These are phyloP conservation scores for Anthracocystis walkeri DNA, from an alignment of 1,284 basidiomycete genomes.

Conservation along the genomic window DNA sequence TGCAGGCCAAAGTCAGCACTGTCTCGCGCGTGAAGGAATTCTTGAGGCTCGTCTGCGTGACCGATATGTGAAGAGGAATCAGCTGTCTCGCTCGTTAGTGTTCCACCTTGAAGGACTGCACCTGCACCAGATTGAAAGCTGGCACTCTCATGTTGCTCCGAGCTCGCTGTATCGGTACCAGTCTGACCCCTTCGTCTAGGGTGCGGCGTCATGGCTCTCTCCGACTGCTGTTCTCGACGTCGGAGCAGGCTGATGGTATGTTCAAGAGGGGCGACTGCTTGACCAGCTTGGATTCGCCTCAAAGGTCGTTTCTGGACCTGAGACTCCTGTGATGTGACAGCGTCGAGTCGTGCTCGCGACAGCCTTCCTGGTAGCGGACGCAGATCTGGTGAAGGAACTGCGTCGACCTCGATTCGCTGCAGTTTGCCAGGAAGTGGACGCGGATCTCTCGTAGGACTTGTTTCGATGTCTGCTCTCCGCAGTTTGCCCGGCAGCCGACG, in stretches of 20 bases:
- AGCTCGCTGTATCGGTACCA: background rate
- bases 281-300: background rate
- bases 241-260: background rate
- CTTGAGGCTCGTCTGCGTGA: background rate
- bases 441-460: too few relatives aligned
- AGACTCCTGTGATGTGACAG: background rate
- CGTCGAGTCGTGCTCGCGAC: background rate
- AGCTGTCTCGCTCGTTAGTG: background rate
- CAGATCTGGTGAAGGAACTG: background rate
- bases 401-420: background rate
- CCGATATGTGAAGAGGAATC: background rate
- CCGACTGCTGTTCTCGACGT: background rate
- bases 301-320: background rate
- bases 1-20: background rate
- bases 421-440: too few relatives aligned
- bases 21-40: background rate
- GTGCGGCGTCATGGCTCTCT: background rate
- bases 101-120: background rate
- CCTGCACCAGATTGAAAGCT: too few relatives aligned
- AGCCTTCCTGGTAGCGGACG: slow-evolving; percentile 6
- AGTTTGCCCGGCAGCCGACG: too few relatives aligned
- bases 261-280: background rate
- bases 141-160: background rate
- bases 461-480: too few relatives aligned
- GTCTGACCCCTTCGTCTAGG: background rate